Evolutionary conservation across 148 eudicot species (phyloP).

Genomic region (Rheum nobile): DNA sequence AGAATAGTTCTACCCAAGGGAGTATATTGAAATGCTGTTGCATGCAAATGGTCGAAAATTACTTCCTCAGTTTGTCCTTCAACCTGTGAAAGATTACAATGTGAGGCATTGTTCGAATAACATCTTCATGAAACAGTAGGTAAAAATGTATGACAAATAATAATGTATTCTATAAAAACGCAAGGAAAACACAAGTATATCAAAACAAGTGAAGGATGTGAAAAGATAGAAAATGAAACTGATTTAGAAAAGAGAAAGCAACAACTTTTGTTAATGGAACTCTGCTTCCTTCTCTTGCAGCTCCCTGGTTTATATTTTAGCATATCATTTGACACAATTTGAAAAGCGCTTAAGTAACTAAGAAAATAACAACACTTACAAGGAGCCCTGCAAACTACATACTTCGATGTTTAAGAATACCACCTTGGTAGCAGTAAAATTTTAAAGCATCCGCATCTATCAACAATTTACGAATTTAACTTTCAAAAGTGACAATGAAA

Average conservation of each 20-base stretch:
- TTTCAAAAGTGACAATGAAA: background rate
- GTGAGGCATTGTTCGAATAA: background rate
- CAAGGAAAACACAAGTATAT: background rate
- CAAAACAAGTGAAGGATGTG: background rate
- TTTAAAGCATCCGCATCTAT: background rate
- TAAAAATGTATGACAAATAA: background rate
- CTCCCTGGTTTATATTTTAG: background rate
- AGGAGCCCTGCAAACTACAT: background rate
- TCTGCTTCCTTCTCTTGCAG: background rate
- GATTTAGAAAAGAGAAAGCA: background rate
- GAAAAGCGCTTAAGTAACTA: background rate
- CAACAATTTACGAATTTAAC: background rate
- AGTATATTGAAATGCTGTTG: constrained; percentile 89
- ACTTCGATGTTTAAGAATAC: background rate
- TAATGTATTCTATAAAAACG: background rate
- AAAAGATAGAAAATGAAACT: background rate
- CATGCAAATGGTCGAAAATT: constrained; percentile 83
- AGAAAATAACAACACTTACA: background rate
- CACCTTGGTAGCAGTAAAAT: background rate
- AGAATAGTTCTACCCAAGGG: constrained; percentile 90
- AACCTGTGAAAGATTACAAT: constrained; percentile 28
- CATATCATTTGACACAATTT: background rate
- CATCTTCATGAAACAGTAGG: background rate
- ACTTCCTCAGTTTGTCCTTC: constrained; percentile 89
- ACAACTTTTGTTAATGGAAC: background rate